These are phyloP conservation scores for Phytophthora colocasiae DNA, from an alignment of 352 stramenopile species.

Conservation along the genomic window DNA sequence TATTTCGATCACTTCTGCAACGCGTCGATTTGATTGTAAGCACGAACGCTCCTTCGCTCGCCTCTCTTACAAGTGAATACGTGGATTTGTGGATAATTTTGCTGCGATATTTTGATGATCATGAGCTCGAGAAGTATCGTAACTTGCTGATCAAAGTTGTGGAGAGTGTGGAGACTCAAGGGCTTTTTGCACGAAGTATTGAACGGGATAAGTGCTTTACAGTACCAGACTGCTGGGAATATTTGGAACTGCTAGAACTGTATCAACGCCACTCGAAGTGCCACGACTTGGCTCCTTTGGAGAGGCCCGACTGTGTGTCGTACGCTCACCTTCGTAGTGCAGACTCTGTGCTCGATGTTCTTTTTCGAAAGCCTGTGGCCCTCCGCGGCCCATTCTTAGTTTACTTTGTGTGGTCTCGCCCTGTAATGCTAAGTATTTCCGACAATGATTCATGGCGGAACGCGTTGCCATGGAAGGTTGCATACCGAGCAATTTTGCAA, in stretches of 20 bases:
- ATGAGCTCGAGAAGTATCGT: slow-evolving; percentile 55
- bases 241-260: slow-evolving; percentile 41
- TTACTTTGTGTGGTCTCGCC: slow-evolving; percentile 59
- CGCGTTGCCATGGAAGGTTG: slow-evolving; percentile 48
- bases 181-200: slow-evolving; percentile 25
- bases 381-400: slow-evolving; percentile 48
- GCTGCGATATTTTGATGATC: slow-evolving; percentile 56
- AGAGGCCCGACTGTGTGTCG: slow-evolving; percentile 24
- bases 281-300: slow-evolving; percentile 31
- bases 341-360: slow-evolving; percentile 29
- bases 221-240: slow-evolving; percentile 42
- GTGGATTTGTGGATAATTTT: slow-evolving; percentile 56
- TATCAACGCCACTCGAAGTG: slow-evolving; percentile 31
- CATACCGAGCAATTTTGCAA: slow-evolving; percentile 44
- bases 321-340: slow-evolving; percentile 32
- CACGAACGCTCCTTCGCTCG: slow-evolving; percentile 39
- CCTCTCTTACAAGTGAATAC: slow-evolving; percentile 38
- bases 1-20: slow-evolving; percentile 54
- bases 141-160: slow-evolving; percentile 48
- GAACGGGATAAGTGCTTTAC: slow-evolving; percentile 28
- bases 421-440: slow-evolving; percentile 36
- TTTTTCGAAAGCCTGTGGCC: slow-evolving; percentile 34
- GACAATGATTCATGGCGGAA: slow-evolving; percentile 51
- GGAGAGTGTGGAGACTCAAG: slow-evolving; percentile 45
- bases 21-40: slow-evolving; percentile 56